These are phyloP conservation scores for Boechera retrofracta DNA, from an alignment of 345 rosid species.

Conservation along the genomic window DNA sequence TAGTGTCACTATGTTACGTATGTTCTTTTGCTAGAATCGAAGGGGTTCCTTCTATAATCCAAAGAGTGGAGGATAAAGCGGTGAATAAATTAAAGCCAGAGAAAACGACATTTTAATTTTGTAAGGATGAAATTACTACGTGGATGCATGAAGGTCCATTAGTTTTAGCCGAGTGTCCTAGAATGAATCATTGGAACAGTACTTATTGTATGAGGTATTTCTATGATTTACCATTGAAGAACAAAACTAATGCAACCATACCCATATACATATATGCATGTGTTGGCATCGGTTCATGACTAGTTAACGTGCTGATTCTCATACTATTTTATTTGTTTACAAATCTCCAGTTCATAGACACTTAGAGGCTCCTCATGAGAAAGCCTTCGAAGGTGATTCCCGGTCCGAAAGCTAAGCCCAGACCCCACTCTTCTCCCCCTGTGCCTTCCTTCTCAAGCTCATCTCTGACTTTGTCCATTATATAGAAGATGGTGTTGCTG, in stretches of 20 bases:
- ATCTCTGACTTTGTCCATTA: slow-evolving; percentile 79
- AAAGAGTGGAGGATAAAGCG: background rate
- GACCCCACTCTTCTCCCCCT: slow-evolving; percentile 82
- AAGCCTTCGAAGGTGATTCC: slow-evolving; percentile 94
- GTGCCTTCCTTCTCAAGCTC: slow-evolving; percentile 55
- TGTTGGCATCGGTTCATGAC: slow-evolving; percentile 3
- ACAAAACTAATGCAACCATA: background rate
- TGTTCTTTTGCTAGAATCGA: slow-evolving; percentile 9
- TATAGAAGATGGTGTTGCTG: slow-evolving; percentile 86
- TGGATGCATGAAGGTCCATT: background rate
- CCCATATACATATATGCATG: background rate
- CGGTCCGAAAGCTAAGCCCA: slow-evolving; percentile 86
- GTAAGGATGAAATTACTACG: background rate
- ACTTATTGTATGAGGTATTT: background rate
- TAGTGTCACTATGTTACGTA: slow-evolving; percentile 1
- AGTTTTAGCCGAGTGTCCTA: no score
- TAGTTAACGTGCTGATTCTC: background rate
- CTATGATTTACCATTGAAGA: background rate
- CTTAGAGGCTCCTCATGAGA: slow-evolving; percentile 72
- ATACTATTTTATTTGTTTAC: background rate
- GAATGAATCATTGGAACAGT: background rate
- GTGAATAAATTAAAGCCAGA: background rate
- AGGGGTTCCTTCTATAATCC: background rate
- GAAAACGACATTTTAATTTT: background rate
- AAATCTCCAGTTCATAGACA: background rate